Conservation (phyloP, 1,284 basidiomycete species). For the Bjerkandera adusta region DNA sequence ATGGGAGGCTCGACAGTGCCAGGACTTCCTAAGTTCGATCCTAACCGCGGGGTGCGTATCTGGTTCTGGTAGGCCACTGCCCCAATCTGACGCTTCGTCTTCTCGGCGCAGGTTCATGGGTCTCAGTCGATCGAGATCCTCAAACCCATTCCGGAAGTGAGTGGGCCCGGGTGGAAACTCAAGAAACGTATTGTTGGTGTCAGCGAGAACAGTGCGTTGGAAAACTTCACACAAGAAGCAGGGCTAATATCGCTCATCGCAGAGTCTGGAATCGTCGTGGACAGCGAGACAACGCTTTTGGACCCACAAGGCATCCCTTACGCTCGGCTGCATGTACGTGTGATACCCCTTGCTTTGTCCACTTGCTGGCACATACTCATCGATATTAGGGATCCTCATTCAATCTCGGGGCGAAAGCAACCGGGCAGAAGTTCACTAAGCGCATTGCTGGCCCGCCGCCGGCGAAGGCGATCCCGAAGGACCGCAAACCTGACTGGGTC, state of each 20-base stretch:
- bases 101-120: slow-evolving; percentile 57
- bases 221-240: background rate
- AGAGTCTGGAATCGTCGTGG: slow-evolving; percentile 79
- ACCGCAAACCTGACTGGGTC: slow-evolving; percentile 66
- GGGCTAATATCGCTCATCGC: slow-evolving; percentile 1
- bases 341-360: background rate
- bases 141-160: slow-evolving; percentile 63
- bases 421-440: slow-evolving; percentile 67
- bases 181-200: slow-evolving; percentile 60
- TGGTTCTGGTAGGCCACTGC: background rate
- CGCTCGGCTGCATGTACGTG: slow-evolving; percentile 67
- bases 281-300: slow-evolving; percentile 59
- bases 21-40: slow-evolving; percentile 64
- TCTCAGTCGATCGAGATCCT: slow-evolving; percentile 73
- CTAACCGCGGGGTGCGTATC: slow-evolving; percentile 57
- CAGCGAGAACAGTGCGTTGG: slow-evolving; percentile 71
- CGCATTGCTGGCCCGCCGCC: slow-evolving; percentile 65
- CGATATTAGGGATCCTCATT: slow-evolving; percentile 62
- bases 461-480: slow-evolving; percentile 65
- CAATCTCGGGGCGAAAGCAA: slow-evolving; percentile 74
- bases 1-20: slow-evolving; percentile 44
- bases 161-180: slow-evolving; percentile 67
- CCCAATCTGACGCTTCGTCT: background rate
- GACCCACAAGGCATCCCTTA: slow-evolving; percentile 64
- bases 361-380: slow-evolving; percentile 2